phyloP scores from a whole-genome alignment of 805 yeast genomes.

The Metschnikowia reukaufii region DNA sequence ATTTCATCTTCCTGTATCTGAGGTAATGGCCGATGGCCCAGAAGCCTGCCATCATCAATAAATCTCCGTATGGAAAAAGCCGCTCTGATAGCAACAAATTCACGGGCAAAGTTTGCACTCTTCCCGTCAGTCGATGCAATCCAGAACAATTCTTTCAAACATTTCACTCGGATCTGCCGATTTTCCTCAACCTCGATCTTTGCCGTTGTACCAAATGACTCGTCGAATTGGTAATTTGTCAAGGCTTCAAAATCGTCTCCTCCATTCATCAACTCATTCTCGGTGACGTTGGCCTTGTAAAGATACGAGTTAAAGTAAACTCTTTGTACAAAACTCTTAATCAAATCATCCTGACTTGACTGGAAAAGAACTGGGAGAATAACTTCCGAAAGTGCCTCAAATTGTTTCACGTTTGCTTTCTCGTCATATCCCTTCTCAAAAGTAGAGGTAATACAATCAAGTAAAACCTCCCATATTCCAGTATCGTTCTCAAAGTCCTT shows the following conservation, averaged over 20 bases:
- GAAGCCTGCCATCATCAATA: slow-evolving; percentile 59
- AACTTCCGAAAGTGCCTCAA: slow-evolving; percentile 38
- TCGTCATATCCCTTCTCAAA: slow-evolving; percentile 43
- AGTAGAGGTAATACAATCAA: slow-evolving; percentile 43
- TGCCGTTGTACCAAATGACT: slow-evolving; percentile 64
- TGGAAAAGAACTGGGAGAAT: slow-evolving; percentile 42
- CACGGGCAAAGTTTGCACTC: slow-evolving; percentile 16
- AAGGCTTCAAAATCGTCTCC: slow-evolving; percentile 19
- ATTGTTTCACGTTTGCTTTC: slow-evolving; percentile 46
- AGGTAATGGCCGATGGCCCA: slow-evolving; percentile 65
- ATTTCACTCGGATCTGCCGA: slow-evolving; percentile 48
- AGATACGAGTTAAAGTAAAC: slow-evolving; percentile 62
- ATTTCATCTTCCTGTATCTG: slow-evolving; percentile 66
- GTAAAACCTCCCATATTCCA: slow-evolving; percentile 42
- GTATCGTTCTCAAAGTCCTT: slow-evolving; percentile 12
- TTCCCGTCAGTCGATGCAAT: slow-evolving; percentile 24
- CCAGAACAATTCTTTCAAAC: slow-evolving; percentile 54
- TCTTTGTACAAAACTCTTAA: slow-evolving; percentile 46
- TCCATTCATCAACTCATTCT: slow-evolving; percentile 25
- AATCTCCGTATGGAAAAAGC: slow-evolving; percentile 63
- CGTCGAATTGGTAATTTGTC: slow-evolving; percentile 41
- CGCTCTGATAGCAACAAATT: slow-evolving; percentile 54
- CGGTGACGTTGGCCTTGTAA: slow-evolving; percentile 59
- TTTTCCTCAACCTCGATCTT: slow-evolving; percentile 46
- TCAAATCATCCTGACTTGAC: slow-evolving; percentile 17